Conservation (phyloP, 2,329 filamentous ascomycete genomes). For the Aspergillus pseudonomiae region DNA sequence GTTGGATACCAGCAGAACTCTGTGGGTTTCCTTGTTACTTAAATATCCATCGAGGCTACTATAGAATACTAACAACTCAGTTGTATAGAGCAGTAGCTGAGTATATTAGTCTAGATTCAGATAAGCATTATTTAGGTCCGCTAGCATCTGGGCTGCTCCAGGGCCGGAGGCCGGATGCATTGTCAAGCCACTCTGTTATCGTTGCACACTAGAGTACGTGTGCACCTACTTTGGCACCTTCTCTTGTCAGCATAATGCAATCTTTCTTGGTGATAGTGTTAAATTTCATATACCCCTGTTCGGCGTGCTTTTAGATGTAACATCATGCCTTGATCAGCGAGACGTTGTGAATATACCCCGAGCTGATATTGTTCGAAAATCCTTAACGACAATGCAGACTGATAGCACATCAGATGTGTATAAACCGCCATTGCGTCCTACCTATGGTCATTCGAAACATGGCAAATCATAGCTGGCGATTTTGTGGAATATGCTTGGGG, state of each 20-base stretch:
- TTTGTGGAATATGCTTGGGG: not conserved
- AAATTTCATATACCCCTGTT: not conserved
- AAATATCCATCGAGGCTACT: not conserved
- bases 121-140: not conserved
- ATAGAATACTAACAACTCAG: not conserved
- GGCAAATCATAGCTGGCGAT: not conserved
- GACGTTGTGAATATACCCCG: rapidly evolving
- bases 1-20: not conserved
- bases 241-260: not conserved
- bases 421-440: not conserved
- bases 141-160: not conserved
- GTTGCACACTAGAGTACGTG: not conserved
- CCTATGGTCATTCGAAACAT: not conserved
- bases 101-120: not conserved
- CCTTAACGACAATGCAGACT: not conserved
- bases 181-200: not conserved
- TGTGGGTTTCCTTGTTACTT: not conserved
- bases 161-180: not conserved
- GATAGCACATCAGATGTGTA: not conserved
- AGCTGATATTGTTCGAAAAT: not conserved
- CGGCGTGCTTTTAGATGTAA: not conserved
- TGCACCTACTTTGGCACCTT: not conserved
- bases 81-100: not conserved
- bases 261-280: too few species aligned
- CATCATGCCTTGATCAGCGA: not conserved